These are phyloP conservation scores for Alnus rubra DNA, from an alignment of 306 rosid genomes.

Conservation along the genomic window DNA sequence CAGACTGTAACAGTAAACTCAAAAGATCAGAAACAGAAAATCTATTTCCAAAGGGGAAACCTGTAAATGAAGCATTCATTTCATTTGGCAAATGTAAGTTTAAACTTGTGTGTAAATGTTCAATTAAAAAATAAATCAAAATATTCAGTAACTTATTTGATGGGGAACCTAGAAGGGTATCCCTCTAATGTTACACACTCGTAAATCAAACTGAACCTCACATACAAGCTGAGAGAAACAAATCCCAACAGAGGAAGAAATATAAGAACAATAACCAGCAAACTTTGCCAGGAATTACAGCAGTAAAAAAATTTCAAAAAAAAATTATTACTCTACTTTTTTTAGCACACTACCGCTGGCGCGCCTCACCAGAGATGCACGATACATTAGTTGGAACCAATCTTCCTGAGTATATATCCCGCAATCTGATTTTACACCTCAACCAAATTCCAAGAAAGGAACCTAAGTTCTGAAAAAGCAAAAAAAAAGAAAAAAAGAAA, in stretches of 20 bases:
- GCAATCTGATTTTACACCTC: conserved; percentile 89
- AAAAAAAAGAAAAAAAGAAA: conserved; percentile 36
- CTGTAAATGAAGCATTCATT: conserved; percentile 10
- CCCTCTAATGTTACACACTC: conserved; percentile 54
- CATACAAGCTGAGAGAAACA: conserved; percentile 55
- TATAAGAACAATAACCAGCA: conserved; percentile 50
- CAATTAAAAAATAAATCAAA: conserved; percentile 36
- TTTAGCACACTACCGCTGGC: conserved; percentile 48
- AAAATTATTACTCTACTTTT: conserved; percentile 46
- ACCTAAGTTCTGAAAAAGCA: conserved; percentile 50
- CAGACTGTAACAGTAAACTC: conserved; percentile 10
- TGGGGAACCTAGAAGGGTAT: conserved; percentile 53
- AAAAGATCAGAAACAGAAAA: conserved; percentile 21
- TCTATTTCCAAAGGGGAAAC: conserved; percentile 22
- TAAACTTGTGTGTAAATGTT: conserved; percentile 29
- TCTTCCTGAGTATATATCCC: conserved; percentile 64
- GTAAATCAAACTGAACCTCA: conserved; percentile 56
- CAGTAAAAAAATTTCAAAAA: conserved; percentile 37
- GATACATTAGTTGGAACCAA: conserved; percentile 60
- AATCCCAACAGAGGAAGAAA: conserved; percentile 42
- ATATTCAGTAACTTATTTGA: conserved; percentile 49
- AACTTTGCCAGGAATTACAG: conserved; percentile 60
- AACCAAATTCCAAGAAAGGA: conserved; percentile 65
- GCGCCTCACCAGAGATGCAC: conserved; percentile 51
- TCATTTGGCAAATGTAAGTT: conserved; percentile 11